phyloP scores from a whole-genome alignment of 768 basidiomycete genomes.

The Pisolithus microcarpus region DNA sequence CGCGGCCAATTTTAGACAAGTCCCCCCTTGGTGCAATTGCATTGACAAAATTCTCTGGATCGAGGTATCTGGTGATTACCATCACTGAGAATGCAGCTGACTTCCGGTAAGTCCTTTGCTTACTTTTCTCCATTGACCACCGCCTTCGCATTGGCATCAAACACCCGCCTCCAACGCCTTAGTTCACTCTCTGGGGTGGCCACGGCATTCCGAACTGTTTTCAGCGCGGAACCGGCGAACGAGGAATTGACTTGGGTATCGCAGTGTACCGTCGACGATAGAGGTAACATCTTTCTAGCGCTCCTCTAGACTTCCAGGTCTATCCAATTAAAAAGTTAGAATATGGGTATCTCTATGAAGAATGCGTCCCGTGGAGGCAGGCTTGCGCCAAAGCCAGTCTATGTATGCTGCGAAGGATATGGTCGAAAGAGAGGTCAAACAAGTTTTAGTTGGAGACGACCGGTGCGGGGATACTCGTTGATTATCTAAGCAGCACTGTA shows the following conservation, averaged over 20 bases:
- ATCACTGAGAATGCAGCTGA: slow-evolving; percentile 3
- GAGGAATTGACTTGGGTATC: slow-evolving; percentile 38
- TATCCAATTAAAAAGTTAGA: slow-evolving; percentile 23
- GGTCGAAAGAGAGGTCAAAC: background rate
- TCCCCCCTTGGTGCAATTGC: slow-evolving; percentile 89
- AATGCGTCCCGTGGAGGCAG: slow-evolving; percentile 11
- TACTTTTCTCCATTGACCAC: slow-evolving; percentile 76
- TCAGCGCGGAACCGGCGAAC: slow-evolving; percentile 47
- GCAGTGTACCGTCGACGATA: slow-evolving; percentile 47
- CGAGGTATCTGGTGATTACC: slow-evolving; percentile 59
- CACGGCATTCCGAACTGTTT: slow-evolving; percentile 61
- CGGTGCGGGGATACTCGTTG: slow-evolving; percentile 29
- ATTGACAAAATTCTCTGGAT: slow-evolving; percentile 84
- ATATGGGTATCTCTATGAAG: slow-evolving; percentile 31
- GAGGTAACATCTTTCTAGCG: slow-evolving; percentile 30
- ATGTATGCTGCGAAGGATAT: background rate
- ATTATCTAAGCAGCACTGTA: slow-evolving; percentile 27
- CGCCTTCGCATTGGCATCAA: slow-evolving; percentile 75
- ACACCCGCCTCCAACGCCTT: slow-evolving; percentile 81
- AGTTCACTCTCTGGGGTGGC: slow-evolving; percentile 75
- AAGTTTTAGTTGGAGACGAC: slow-evolving; percentile 6
- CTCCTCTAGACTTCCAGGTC: slow-evolving; percentile 8
- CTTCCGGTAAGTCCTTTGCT: slow-evolving; percentile 26
- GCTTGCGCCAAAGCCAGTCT: slow-evolving; percentile 12
- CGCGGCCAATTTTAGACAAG: slow-evolving; percentile 76